Conservation (phyloP, 345 rosid species). For the Excoecaria agallocha region DNA sequence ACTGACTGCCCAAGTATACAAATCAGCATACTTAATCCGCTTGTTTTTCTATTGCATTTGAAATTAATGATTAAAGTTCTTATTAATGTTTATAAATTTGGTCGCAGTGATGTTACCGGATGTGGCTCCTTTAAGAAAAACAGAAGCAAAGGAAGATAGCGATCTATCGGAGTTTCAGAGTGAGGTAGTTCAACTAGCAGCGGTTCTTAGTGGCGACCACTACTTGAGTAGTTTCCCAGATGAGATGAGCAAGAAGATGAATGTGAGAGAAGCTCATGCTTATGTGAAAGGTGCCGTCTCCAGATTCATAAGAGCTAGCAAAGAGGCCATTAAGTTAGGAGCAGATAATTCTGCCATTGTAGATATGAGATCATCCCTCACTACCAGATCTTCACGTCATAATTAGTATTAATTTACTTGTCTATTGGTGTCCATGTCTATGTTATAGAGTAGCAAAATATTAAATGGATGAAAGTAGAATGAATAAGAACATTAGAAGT, state of each 20-base stretch:
- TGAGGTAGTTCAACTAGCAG: conserved; percentile 91
- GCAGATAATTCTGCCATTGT: conserved; percentile 90
- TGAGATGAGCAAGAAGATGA: conserved; percentile 77
- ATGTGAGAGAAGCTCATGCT: conserved; percentile 72
- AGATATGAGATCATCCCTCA: conserved; percentile 87
- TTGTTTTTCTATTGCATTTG: background rate
- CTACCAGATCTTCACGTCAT: conserved; percentile 55
- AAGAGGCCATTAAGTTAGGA: conserved; percentile 81
- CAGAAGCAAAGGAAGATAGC: conserved; percentile 68
- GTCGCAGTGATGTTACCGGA: conserved; percentile 69
- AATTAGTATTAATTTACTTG: conserved; percentile 16
- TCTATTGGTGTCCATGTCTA: background rate
- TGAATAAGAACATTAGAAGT: conserved; percentile 6
- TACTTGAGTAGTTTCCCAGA: conserved; percentile 78
- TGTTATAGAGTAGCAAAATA: background rate
- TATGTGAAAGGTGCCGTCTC: conserved; percentile 67
- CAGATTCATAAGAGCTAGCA: conserved; percentile 83
- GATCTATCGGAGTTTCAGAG: conserved; percentile 70
- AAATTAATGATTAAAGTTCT: no score
- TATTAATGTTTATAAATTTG: background rate
- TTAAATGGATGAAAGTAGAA: background rate
- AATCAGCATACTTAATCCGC: background rate
- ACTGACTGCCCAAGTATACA: conserved; percentile 82
- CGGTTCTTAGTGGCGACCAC: conserved; percentile 90
- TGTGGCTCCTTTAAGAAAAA: conserved; percentile 59